These are phyloP conservation scores for Goniomonas avonlea DNA, from an alignment of 78 protist genomes.

Conservation along the genomic window DNA sequence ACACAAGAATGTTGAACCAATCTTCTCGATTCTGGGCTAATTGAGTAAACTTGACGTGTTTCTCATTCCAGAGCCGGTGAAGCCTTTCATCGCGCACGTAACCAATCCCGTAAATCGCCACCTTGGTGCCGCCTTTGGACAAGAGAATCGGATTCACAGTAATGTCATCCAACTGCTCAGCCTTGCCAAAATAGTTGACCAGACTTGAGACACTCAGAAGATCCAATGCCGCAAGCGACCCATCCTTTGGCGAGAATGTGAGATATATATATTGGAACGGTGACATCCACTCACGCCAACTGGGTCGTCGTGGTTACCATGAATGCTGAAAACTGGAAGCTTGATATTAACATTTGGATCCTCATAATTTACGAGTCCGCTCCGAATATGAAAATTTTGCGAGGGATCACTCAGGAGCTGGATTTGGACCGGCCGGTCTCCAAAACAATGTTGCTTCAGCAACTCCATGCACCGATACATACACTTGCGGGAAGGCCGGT, in stretches of 20 bases:
- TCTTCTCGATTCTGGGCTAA: conserved; percentile 60
- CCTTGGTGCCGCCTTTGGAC: conserved; percentile 47
- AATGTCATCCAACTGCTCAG: conserved; percentile 58
- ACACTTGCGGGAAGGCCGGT: conserved; percentile 81
- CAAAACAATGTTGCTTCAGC: conserved; percentile 76
- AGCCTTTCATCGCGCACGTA: conserved; percentile 89
- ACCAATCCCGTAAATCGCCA: conserved; percentile 95
- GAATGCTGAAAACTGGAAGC: conserved; percentile 93
- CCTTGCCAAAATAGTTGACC: conserved; percentile 83
- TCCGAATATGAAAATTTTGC: conserved; percentile 1
- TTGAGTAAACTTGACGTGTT: conserved; percentile 49
- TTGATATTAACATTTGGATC: conserved; percentile 90
- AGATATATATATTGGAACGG: too few species aligned
- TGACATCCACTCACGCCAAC: conserved; percentile 51
- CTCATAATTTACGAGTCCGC: conserved; percentile 65
- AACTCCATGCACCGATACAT: conserved; percentile 65
- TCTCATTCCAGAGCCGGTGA: conserved; percentile 57
- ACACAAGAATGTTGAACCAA: conserved; percentile 84
- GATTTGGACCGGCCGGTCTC: conserved; percentile 51
- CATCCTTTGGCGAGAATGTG: conserved; percentile 36
- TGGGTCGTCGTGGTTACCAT: conserved; percentile 99
- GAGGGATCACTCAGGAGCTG: conserved; percentile 19
- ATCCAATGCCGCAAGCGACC: conserved; percentile 75
- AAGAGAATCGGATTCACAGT: conserved; percentile 66
- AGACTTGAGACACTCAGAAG: conserved; percentile 58